Base-by-base conservation (phyloP, 441 rosid genomes). In the Populus hybrid region DNA sequence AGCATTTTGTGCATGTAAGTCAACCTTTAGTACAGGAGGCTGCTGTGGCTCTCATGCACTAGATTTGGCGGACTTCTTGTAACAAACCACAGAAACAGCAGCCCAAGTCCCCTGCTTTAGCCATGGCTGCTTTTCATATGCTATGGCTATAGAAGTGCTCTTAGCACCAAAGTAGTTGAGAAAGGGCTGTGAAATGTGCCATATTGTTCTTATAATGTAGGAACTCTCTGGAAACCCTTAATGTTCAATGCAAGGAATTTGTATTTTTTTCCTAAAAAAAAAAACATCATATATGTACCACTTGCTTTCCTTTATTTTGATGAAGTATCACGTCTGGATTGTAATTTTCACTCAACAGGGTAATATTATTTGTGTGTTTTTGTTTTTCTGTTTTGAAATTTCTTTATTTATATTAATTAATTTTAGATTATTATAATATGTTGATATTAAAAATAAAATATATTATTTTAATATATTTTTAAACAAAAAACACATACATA, bases 21-120 rank as follows among this genome's bases (percentile, higher is more conserved):
- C 89, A 79, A 78, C 98, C 99, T 1, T 73, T 90, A 21, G 93
- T 93, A 3, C 90, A 92, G 63, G 98, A 91, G 82, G 94, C 94
- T 40, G 93, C 94, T 4, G 90, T 83, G 23, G 97, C 94, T 72
- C 89, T 90, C 12, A 84, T 76, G 84, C 93, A 84, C 69, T 93
- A 87, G 14, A 72, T 42, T 28, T 67, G 56, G 9, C 16, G 4
- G 31, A 3, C 68, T 61, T 63, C 24, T 24, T 3, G n/a, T 20
- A 29, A 21, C 12, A 33, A 11, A 24, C n/a, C 74, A 28, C 7
- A 59, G 40, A 38, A 82, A 74, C 68, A 35, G 59, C 23, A 9
- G 31, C 33, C 31, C 65, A 7, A 65, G 82, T n/a, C n/a, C n/a
- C 66, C 26, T 64, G 80, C 7, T 24, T 68, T 21, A 63, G 73